Evolutionary conservation across 805 yeast genomes (phyloP), one percentile per base, ranked within the genome.

Genomic region (Yarrowia keelungensis): DNA sequence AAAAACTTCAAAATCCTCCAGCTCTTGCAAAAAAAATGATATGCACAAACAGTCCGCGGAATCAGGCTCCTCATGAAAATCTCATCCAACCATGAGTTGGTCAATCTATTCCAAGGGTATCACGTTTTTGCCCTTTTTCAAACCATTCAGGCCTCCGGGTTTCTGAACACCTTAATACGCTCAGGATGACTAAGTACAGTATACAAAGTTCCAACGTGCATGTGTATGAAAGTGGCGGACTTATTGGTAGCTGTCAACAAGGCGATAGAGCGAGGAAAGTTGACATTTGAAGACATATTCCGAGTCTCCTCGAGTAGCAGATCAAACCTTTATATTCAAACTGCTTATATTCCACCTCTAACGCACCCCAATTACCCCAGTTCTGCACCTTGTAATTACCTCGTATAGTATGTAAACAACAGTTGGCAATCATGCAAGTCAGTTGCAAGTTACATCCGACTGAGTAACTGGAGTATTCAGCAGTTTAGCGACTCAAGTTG

Each of bases 341-440:
- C 14, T 14, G 12, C 5, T n/a, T 7, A 1, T 7, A 14, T 2
- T 11, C 10, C 10, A 16, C 51, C 36, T 3, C 51, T 16, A 22
- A 5, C 15, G 7, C n/a, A 3, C 15, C 43, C n/a, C 43, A 7
- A 2, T 2, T 41, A 15, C 32, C 12, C 5, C 36, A 5, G 3
- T 11, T 8, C 3, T 12, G 50, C 50, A 46, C 32, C 32, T 4
- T 26, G 15, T 47, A 47, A 47, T 47, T 47, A 47, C 36, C 51
- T 47, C 51, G 51, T n/a, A 47, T 12, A 14, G 51, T n/a, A n/a
- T n/a, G n/a, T 47, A 47, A 47, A 47, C 51, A 47, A 47, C 51
- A 47, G 35, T 47, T 47, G 36, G 35, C 51, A 46, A 26, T 47
- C 51, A 26, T 47, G 50, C 50, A 46, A 32, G 10, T 8, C 50